Evolutionary conservation across 2,329 filamentous ascomycete genomes (phyloP).

Genomic region (Volutella citrinella): DNA sequence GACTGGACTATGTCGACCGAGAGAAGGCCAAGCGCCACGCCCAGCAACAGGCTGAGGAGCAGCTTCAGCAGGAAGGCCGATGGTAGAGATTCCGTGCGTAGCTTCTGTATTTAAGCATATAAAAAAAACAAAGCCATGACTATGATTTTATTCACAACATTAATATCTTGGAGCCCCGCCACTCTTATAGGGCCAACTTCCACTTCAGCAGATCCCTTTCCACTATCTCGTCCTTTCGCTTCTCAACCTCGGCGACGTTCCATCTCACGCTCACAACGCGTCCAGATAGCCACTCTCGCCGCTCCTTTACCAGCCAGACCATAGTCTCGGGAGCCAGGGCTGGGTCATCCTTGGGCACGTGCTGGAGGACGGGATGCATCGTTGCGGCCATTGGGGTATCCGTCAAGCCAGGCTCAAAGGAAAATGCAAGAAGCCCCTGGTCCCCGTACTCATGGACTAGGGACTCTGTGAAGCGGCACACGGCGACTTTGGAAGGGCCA

Average conservation of each 20-base stretch:
- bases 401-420: conserved; percentile 37
- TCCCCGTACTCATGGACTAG: conserved; percentile 42
- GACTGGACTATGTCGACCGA: conserved; percentile 25
- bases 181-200: too few relatives aligned
- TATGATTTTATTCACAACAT: too few relatives aligned
- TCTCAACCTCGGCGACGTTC: conserved; percentile 31
- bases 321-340: conserved; percentile 26
- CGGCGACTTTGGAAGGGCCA: conserved; percentile 45
- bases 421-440: conserved; percentile 38
- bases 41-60: conserved; percentile 20
- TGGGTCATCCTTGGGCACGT: conserved; percentile 14
- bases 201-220: conserved; percentile 26
- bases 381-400: conserved; percentile 30
- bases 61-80: conserved; percentile 15
- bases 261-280: conserved; percentile 26
- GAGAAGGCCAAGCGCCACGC: conserved; percentile 30
- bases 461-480: conserved; percentile 48
- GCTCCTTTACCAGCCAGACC: conserved; percentile 26
- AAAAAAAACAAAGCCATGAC: too few relatives aligned
- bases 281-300: conserved; percentile 34
- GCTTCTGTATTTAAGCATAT: too few relatives aligned
- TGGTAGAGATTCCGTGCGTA: too few relatives aligned
- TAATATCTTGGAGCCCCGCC: too few relatives aligned
- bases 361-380: conserved; percentile 16
- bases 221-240: conserved; percentile 28